These are phyloP conservation scores for Pythium chondricola DNA, from an alignment of 352 stramenopile genomes.

Conservation along the genomic window DNA sequence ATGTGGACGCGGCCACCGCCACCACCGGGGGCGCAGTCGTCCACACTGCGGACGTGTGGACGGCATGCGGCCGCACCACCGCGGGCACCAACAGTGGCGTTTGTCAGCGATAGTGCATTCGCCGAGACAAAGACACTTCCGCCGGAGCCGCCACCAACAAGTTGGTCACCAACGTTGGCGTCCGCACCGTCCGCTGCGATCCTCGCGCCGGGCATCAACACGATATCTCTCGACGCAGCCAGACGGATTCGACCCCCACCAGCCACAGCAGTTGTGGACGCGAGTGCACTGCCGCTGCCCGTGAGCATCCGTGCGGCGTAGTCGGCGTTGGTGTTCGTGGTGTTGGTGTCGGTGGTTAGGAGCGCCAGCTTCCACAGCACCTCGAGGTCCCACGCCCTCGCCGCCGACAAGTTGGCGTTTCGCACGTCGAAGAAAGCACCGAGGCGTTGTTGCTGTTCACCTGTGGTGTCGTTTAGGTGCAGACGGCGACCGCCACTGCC, in stretches of 20 bases:
- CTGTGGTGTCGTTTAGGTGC: conserved; percentile 21
- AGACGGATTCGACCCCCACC: conserved; percentile 62
- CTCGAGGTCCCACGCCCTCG: conserved; percentile 37
- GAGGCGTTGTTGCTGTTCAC: conserved; percentile 27
- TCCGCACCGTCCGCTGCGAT: conserved; percentile 46
- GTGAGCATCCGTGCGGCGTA: conserved; percentile 28
- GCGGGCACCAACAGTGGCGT: conserved; percentile 30
- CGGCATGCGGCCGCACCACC: conserved; percentile 48
- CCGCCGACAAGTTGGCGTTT: too few relatives aligned
- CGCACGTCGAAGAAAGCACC: conserved; percentile 48
- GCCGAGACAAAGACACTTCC: conserved; percentile 48
- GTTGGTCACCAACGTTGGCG: conserved; percentile 22
- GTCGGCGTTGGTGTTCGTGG: neutral
- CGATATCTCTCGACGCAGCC: conserved; percentile 54
- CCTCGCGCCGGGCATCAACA: conserved; percentile 44
- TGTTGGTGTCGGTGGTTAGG: neutral
- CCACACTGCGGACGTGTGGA: conserved; percentile 17
- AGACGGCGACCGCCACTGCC: conserved; percentile 45
- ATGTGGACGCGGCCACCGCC: conserved; percentile 65
- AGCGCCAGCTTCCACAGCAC: conserved; percentile 29
- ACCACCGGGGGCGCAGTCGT: conserved; percentile 48
- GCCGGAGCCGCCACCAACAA: conserved; percentile 37
- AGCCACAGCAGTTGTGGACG: neutral
- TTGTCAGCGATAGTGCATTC: conserved; percentile 35
- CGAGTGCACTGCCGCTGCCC: conserved; percentile 29